Percentiles rank a stretch among this genome's conserved stretches.
Evolutionary conservation across 345 rosid genomes (phyloP).

Genomic region (Isatis tinctoria): DNA sequence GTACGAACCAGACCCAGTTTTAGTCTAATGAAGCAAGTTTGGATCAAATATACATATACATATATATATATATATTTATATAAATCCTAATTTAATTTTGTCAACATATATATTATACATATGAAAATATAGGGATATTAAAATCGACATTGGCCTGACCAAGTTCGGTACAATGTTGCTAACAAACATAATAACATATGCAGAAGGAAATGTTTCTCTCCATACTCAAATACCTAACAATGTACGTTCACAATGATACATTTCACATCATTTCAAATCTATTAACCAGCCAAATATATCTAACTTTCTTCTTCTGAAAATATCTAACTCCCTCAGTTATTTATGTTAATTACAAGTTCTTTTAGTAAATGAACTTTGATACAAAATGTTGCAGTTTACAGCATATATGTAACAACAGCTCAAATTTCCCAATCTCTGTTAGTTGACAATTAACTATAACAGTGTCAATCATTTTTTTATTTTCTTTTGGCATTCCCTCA

Average conservation of each 20-base stretch:
- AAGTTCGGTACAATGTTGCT: conserved; percentile 16
- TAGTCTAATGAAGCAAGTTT: too few relatives aligned
- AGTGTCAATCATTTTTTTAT: not conserved
- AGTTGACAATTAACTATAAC: not conserved
- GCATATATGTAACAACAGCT: not conserved
- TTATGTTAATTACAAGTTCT: not conserved
- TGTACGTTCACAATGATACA: conserved; percentile 25
- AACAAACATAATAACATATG: conserved; percentile 12
- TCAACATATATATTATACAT: not conserved
- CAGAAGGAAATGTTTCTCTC: conserved; percentile 17
- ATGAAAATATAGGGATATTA: not conserved
- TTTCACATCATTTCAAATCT: conserved; percentile 26
- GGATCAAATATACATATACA: too few relatives aligned
- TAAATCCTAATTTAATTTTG: not conserved
- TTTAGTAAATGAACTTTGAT: not conserved
- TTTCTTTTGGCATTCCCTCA: not conserved
- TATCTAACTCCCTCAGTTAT: not conserved
- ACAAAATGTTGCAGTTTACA: not conserved
- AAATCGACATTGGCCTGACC: conserved; percentile 26
- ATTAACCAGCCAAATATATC: conserved; percentile 4
- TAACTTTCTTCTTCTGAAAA: not conserved
- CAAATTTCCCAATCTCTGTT: not conserved
- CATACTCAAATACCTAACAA: conserved; percentile 28
- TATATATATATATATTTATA: too few relatives aligned
- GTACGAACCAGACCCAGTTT: too few relatives aligned